phyloP scores from a whole-genome alignment of 176 grass and related monocot species.

The Aegilops longissima region DNA sequence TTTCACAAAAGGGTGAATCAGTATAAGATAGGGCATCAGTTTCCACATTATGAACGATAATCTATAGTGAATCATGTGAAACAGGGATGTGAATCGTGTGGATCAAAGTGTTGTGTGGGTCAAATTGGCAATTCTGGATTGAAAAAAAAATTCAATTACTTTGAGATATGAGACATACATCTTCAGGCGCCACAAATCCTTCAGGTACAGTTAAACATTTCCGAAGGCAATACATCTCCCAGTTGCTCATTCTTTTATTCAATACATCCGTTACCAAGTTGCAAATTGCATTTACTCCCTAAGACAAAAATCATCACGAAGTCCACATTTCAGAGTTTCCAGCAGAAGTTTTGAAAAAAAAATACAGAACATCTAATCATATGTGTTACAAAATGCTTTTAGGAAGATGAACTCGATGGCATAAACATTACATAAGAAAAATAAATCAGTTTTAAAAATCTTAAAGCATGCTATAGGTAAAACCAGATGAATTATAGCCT shows the following conservation, averaged over 20 bases:
- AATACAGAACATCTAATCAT: neutral
- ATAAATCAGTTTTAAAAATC: slow-evolving; percentile 3
- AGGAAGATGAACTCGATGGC: neutral
- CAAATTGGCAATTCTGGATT: neutral
- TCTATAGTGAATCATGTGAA: slow-evolving; percentile 4
- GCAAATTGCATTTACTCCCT: slow-evolving; percentile 43
- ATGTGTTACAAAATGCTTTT: neutral
- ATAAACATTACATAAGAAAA: slow-evolving; percentile 3
- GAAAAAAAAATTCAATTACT: neutral
- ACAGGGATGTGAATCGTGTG: neutral
- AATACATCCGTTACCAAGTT: slow-evolving; percentile 28
- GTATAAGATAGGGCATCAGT: neutral
- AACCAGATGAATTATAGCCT: neutral
- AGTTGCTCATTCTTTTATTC: slow-evolving; percentile 38
- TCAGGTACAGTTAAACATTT: slow-evolving; percentile 43
- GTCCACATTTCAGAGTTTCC: neutral
- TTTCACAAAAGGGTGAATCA: neutral
- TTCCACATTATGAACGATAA: neutral
- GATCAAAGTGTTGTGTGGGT: neutral
- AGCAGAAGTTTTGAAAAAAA: neutral
- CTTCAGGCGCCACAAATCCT: slow-evolving; percentile 29
- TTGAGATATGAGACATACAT: slow-evolving; percentile 33
- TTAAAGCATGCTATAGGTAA: neutral
- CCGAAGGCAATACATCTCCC: slow-evolving; percentile 39
- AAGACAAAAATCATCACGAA: slow-evolving; percentile 17